Evolutionary conservation across 2,329 filamentous ascomycete species (phyloP).

Genomic region (Leptoxyphium fumago): DNA sequence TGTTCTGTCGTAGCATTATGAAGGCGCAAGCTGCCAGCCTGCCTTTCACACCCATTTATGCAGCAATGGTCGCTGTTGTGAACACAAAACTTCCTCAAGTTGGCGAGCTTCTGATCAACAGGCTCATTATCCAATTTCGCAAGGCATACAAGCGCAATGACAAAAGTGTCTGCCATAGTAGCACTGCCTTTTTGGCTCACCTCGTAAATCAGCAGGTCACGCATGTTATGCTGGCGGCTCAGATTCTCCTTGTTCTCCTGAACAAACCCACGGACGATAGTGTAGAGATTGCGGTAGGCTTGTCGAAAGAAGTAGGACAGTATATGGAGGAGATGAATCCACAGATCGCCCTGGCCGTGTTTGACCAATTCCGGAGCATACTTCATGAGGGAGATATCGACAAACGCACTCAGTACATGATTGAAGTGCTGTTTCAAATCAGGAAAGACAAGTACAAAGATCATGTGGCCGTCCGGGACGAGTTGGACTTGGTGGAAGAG

Average conservation of each 20-base stretch:
- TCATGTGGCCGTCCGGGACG: slow-evolving; percentile 77
- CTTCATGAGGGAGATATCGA: slow-evolving; percentile 95
- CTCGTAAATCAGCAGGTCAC: slow-evolving; percentile 92
- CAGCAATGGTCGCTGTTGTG: slow-evolving; percentile 87
- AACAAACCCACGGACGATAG: slow-evolving; percentile 95
- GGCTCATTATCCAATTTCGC: slow-evolving; percentile 80
- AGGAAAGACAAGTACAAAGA: slow-evolving; percentile 95
- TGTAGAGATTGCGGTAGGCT: slow-evolving; percentile 88
- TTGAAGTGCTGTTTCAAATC: slow-evolving; percentile 93
- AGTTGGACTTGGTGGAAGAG: slow-evolving; percentile 89
- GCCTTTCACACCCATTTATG: slow-evolving; percentile 92
- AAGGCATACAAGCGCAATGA: slow-evolving; percentile 95
- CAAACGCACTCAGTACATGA: slow-evolving; percentile 98
- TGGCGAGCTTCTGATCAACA: slow-evolving; percentile 74
- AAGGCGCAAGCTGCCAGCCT: slow-evolving; percentile 93
- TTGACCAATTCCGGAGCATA: slow-evolving; percentile 90
- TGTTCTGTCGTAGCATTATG: slow-evolving; percentile 95
- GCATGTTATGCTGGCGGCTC: slow-evolving; percentile 82
- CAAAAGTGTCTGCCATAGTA: slow-evolving; percentile 86
- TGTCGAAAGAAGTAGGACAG: slow-evolving; percentile 85
- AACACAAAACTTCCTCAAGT: slow-evolving; percentile 95
- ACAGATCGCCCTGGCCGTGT: slow-evolving; percentile 75
- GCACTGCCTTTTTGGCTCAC: slow-evolving; percentile 89
- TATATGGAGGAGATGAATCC: slow-evolving; percentile 92
- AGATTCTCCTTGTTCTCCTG: slow-evolving; percentile 81